Conservation (phyloP, 345 rosid genomes). For the Draba incana region DNA sequence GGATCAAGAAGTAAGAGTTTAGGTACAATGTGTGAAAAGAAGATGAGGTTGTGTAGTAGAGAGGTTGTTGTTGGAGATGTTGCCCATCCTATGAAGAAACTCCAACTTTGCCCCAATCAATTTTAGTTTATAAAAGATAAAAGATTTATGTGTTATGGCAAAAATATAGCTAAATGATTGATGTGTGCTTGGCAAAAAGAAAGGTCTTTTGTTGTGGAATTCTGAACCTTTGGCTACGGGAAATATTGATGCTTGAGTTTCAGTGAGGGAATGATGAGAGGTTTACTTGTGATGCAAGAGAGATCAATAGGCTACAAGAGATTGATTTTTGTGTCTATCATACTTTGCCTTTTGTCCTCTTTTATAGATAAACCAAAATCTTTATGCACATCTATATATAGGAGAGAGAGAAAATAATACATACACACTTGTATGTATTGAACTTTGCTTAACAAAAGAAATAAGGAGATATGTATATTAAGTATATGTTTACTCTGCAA, state of each 20-base stretch:
- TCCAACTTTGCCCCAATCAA: slow-evolving; percentile 20
- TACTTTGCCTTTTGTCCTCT: slow-evolving; percentile 13
- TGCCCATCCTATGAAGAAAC: slow-evolving; percentile 26
- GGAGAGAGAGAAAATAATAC: background rate
- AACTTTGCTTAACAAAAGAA: background rate
- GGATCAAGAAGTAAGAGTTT: background rate
- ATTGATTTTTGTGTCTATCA: slow-evolving; percentile 12
- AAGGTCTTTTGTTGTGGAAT: slow-evolving; percentile 2
- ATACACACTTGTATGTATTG: background rate
- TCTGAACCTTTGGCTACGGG: slow-evolving; percentile 5
- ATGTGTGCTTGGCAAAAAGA: too few relatives aligned
- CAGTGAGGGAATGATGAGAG: slow-evolving; percentile 32
- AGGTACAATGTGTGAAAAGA: slow-evolving; percentile 29
- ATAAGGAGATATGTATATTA: background rate
- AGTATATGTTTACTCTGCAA: background rate
- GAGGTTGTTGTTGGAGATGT: slow-evolving; percentile 31
- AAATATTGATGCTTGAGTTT: slow-evolving; percentile 23
- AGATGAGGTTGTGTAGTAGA: slow-evolving; percentile 31
- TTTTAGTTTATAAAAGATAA: background rate
- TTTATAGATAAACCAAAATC: slow-evolving; percentile 26
- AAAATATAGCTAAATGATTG: too few relatives aligned
- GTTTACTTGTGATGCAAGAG: slow-evolving; percentile 38
- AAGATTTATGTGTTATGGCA: background rate
- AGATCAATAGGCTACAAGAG: slow-evolving; percentile 15
- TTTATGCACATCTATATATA: background rate